Percentiles rank a stretch among this genome's conserved stretches.
Conservation (phyloP, 2,329 filamentous ascomycete species). For the Aspergillus niger region DNA sequence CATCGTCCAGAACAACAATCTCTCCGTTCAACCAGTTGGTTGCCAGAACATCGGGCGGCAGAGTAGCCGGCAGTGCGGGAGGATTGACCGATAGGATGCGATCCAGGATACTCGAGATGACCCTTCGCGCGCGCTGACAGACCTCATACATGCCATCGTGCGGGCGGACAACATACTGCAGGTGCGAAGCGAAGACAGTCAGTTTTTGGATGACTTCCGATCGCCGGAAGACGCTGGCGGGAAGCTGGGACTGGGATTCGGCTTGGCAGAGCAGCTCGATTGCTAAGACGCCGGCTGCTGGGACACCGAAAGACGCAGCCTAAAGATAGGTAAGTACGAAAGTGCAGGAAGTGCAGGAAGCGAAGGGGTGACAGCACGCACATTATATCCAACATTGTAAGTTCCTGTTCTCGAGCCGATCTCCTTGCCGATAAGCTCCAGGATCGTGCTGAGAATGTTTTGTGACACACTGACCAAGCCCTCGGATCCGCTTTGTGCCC, state of each 20-base stretch:
- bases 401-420: slow-evolving; percentile 15
- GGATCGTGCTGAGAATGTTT: slow-evolving; percentile 25
- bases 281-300: slow-evolving; percentile 30
- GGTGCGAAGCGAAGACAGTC: slow-evolving; percentile 28
- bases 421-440: slow-evolving; percentile 17
- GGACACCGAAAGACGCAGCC: slow-evolving; percentile 26
- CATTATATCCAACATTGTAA: slow-evolving; percentile 21
- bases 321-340: slow-evolving; percentile 12
- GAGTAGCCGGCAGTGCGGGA: background rate
- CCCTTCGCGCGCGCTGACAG: slow-evolving; percentile 25
- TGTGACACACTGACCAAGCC: slow-evolving; percentile 24
- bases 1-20: slow-evolving; percentile 6
- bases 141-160: slow-evolving; percentile 29
- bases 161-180: slow-evolving; percentile 23
- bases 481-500: slow-evolving; percentile 22
- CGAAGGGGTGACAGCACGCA: slow-evolving; percentile 5
- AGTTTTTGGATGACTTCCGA: slow-evolving; percentile 33
- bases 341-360: too few relatives aligned
- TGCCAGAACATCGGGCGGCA: slow-evolving; percentile 5
- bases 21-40: slow-evolving; percentile 13
- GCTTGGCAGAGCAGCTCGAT: slow-evolving; percentile 30
- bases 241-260: background rate
- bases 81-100: slow-evolving; percentile 14
- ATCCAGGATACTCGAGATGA: slow-evolving; percentile 27
- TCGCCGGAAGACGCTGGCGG: slow-evolving; percentile 19